Conservation (phyloP, 352 stramenopile species). For the Globisporangium lucens region DNA sequence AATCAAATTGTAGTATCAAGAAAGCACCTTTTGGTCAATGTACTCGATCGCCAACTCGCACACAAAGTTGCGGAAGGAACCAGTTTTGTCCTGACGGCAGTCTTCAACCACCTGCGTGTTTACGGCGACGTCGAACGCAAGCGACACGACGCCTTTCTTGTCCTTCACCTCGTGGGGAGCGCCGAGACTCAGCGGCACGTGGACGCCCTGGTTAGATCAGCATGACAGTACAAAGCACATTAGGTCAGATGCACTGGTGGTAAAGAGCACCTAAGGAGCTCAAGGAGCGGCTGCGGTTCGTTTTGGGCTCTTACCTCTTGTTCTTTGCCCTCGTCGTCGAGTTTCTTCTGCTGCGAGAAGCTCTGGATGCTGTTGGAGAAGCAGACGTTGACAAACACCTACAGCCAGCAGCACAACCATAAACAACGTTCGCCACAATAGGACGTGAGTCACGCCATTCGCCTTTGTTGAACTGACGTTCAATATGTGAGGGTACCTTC, state of each 20-base stretch:
- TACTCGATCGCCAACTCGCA: slow-evolving; percentile 81
- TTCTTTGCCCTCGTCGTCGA: slow-evolving; percentile 70
- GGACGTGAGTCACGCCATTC: too few species aligned
- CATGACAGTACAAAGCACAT: not conserved
- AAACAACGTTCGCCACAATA: not conserved
- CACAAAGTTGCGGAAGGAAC: slow-evolving; percentile 78
- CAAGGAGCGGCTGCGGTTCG: not conserved
- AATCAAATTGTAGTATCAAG: not conserved
- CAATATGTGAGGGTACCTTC: slow-evolving; percentile 33
- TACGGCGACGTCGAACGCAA: slow-evolving; percentile 78
- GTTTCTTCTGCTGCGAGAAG: slow-evolving; percentile 76
- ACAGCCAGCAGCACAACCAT: not conserved
- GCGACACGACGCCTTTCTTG: slow-evolving; percentile 52
- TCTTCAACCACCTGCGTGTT: slow-evolving; percentile 74
- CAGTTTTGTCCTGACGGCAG: slow-evolving; percentile 59
- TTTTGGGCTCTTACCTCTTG: slow-evolving; percentile 41
- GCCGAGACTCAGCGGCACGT: slow-evolving; percentile 70
- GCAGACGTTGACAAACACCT: slow-evolving; percentile 83
- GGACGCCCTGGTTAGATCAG: slow-evolving; percentile 43
- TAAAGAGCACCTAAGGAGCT: not conserved
- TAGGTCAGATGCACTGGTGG: not conserved
- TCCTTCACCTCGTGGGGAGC: slow-evolving; percentile 73
- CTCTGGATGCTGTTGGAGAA: slow-evolving; percentile 64
- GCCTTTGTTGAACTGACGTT: not conserved
- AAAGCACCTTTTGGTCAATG: slow-evolving; percentile 69